Evolutionary conservation across 139 green algal species (phyloP).

Genomic region (Asterochloris sp.): DNA sequence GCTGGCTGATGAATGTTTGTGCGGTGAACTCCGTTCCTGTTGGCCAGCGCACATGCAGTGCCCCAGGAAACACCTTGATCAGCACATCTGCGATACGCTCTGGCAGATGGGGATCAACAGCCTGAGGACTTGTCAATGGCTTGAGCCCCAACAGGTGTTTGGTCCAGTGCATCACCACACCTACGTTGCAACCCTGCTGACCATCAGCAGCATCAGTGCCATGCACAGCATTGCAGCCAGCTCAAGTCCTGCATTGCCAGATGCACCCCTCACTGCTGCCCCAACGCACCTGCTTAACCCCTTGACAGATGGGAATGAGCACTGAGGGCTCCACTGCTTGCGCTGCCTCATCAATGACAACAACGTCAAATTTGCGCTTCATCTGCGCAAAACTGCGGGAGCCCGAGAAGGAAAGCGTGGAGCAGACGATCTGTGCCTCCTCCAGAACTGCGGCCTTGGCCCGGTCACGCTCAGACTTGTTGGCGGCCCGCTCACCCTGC

Average conservation of each 20-base stretch:
- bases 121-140: no score
- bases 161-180: no score
- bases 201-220: neutral
- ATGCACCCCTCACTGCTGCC: neutral
- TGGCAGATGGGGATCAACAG: no score
- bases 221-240: no score
- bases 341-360: conserved; percentile 77
- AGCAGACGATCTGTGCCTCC: conserved; percentile 78
- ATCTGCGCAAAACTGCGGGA: conserved; percentile 36
- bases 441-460: conserved; percentile 64
- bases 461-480: conserved; percentile 39
- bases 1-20: no score
- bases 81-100: no score
- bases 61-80: no score
- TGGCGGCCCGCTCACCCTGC: neutral
- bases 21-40: no score
- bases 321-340: conserved; percentile 59
- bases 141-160: no score
- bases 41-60: no score
- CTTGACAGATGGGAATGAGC: conserved; percentile 50
- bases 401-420: conserved; percentile 77
- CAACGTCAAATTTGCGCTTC: conserved; percentile 41
- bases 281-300: conserved; percentile 33
- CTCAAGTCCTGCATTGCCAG: neutral
- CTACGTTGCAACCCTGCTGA: neutral